Conservation (phyloP, 345 rosid genomes). For the Salix caprea region DNA sequence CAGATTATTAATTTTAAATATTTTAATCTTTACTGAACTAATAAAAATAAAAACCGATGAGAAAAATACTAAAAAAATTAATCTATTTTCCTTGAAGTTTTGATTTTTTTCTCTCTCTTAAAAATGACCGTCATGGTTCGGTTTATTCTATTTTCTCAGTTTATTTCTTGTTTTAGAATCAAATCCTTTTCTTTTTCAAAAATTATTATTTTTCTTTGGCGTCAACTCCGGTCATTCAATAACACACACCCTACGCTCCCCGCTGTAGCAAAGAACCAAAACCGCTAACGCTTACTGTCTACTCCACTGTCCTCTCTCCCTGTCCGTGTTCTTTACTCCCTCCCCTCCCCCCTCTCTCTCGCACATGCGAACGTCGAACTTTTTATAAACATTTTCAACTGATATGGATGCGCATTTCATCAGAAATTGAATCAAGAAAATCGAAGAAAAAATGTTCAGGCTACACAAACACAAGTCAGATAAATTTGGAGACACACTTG, state of each 20-base stretch:
- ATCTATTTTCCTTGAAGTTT: too few species aligned
- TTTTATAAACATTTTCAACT: too few species aligned
- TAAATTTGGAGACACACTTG: conserved; percentile 38
- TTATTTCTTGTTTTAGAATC: too few species aligned
- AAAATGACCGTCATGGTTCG: too few species aligned
- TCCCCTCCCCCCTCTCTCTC: not conserved
- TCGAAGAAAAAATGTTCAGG: conserved; percentile 41
- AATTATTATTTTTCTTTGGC: too few species aligned
- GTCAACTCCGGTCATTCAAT: too few species aligned
- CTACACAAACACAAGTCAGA: conserved; percentile 42
- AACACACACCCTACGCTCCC: too few species aligned
- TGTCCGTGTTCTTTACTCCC: not conserved
- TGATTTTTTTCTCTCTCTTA: too few species aligned
- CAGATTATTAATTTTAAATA: not conserved
- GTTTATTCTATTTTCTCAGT: too few species aligned
- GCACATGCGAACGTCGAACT: not conserved
- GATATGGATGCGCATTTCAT: not conserved
- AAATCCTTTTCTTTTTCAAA: too few species aligned
- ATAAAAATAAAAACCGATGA: not conserved
- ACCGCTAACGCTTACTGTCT: not conserved
- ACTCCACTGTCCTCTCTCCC: not conserved
- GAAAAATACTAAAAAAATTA: too few species aligned
- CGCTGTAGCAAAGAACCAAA: too few species aligned
- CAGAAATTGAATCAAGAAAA: not conserved
- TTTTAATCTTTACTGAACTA: not conserved